Base-by-base conservation (phyloP, 306 rosid genomes). In the Ammopiptanthus mongolicus region DNA sequence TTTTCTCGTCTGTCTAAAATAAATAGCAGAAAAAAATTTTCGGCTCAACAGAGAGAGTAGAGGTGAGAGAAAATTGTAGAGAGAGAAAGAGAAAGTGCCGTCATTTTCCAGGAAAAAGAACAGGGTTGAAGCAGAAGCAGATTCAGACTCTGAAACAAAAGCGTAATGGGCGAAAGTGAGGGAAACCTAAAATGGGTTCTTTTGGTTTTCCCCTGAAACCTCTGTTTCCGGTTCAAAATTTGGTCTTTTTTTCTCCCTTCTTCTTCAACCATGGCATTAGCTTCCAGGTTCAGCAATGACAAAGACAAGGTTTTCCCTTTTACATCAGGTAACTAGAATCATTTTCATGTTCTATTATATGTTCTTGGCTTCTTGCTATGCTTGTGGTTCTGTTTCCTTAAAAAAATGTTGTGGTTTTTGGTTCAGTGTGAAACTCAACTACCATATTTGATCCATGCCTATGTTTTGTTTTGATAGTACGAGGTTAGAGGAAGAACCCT, bases 61-160 rank as follows among this genome's bases (percentile, higher is more conserved):
- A 36, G 42, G 11, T 6, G 11, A 46, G 14, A 41, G 41, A 36
- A 36, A 7, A 9, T 50, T 47, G 29, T 74, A 73, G 69, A 73
- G 48, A 33, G 50, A 74, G 79, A 74, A 19, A 74, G 70, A 61
- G 71, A 33, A 36, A 63, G 72, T 13, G 79, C 72, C 53, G 52
- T 75, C 64, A 52, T 63, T 51, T 63, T 63, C 31, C 1, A 39
- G 19, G 44, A 23, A 50, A 29, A 62, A 19, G 50, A 19, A 4
- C 10, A 11, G 62, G 56, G 67, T 23, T 14, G 55, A 56, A 18
- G 34, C 62, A 74, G 69, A 28, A 74, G 37, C 60, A 46, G 18
- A 15, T 19, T 33, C 60, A 29, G 6, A 28, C 23, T 47, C 36
- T 19, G 41, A 74, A 50, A 44, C 52, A 61, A 74, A 62, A 47